Base-by-base conservation (phyloP, 441 rosid species). In the Croton laevigatus region DNA sequence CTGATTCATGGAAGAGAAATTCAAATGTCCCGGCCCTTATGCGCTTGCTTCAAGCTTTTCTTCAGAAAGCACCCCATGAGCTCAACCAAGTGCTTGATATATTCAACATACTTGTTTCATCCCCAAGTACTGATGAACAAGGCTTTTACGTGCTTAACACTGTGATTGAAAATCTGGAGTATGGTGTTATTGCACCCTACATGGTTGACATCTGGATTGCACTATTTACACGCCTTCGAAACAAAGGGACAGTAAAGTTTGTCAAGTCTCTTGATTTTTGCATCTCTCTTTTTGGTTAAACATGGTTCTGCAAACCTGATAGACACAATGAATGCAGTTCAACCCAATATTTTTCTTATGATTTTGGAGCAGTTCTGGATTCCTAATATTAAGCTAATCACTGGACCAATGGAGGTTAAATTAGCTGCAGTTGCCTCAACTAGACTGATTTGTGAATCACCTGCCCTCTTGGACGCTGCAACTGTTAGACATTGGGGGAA, bases 21-120 rank as follows among this genome's bases (percentile, higher is more conserved):
- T 88, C 97, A 48, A 92, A 94, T 73, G 98, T 94, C 52, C 98
- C 99, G 58, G 98, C 98, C 5, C 97, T 94, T 71, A 97, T 94
- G 54, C 98, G 98, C 67, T 78, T 94, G 69, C 98, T 94, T 66
- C 99, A 89, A 77, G 98, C 99, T 68, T 92, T 89, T 82, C 97
- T 94, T 75, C 94, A 91, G 80, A 92, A 94, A 82, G 90, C 91
- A 38, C 92, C 97, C 6, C 82, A 79, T 53, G 97, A 94, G 80
- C 81, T 91, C 64, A 81, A 80, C 76, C 90, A 86, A 84, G 96
- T 92, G 73, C 91, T 92, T 53, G 98, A 91, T 60, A 94, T 94
- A 84, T 95, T 95, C 72, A 81, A 81, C 40, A 87, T 71, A 85
- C 93, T 95, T 68, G 81, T 95, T 37, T 71, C 81, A 66, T 79